phyloP scores from a whole-genome alignment of 768 basidiomycete genomes.

The Boletales sp. region DNA sequence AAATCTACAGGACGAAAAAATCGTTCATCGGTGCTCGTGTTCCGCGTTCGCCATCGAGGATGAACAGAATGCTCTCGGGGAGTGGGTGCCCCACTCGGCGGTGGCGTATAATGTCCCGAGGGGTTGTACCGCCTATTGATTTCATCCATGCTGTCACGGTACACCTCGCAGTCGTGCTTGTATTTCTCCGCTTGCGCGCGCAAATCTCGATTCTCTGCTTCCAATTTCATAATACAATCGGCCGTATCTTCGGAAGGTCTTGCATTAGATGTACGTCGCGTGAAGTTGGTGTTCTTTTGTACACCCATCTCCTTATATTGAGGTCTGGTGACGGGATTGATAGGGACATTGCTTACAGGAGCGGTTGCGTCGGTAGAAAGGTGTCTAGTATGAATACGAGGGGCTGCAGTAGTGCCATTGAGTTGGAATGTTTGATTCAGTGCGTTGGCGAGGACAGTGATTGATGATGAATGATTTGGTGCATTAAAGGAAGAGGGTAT shows the following conservation, averaged over 20 bases:
- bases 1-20: neutral
- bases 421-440: constrained; percentile 27
- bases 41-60: constrained; percentile 16
- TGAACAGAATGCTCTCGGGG: constrained; percentile 9
- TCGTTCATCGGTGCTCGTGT: neutral
- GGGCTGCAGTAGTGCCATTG: constrained; percentile 16
- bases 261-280: constrained; percentile 6
- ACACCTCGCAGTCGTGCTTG: constrained; percentile 5
- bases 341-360: constrained; percentile 1
- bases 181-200: constrained; percentile 4
- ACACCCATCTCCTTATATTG: constrained; percentile 21
- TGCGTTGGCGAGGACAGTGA: constrained; percentile 20
- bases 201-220: constrained; percentile 14
- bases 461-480: neutral
- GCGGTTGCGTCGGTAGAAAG: neutral
- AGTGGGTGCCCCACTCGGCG: neutral
- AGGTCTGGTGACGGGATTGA: constrained; percentile 1
- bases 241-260: constrained; percentile 4
- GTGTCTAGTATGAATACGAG: constrained; percentile 6
- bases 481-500: neutral
- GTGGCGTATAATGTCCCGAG: neutral
- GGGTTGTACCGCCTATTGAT: constrained; percentile 8
- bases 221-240: constrained; percentile 16
- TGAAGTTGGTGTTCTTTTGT: constrained; percentile 21
- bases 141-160: constrained; percentile 9